Evolutionary conservation across 169 alveolate genomes (phyloP), one percentile per base, ranked within the genome.

Genomic region (Plasmodium reichenowi): DNA sequence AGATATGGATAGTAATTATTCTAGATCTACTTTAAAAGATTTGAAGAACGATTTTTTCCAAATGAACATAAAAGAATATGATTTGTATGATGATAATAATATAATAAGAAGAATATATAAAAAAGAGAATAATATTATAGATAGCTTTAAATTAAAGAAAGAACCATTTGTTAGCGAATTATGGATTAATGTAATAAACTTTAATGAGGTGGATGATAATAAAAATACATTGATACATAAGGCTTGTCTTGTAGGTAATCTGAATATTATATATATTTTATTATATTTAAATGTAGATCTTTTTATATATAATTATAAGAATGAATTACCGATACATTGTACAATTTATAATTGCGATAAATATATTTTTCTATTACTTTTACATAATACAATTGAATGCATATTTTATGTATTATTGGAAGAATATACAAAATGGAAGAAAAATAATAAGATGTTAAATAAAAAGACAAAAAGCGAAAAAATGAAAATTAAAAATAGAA

Each of bases 331-430:
- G 10, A 3, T 85, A 50, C 92, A 85, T 52, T 85, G 92, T 17
- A 85, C 92, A 2, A 2, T 85, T 6, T 85, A 85, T 38, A 72
- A 63, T 13, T 71, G 87, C 13, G 87, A 85, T 52, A 9, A 32
- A 17, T 85, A 85, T 52, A 71, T 85, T 45, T 85, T 85, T 58
- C 22, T 85, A 9, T 62, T 85, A 22, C 67, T 85, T 2, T 71
- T 85, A n/a, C 92, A 85, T 32, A 85, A 85, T 45, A 85, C 92
- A 9, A 54, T 85, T 3, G 92, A 85, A 38, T 85, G 62, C 72
- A 7, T 85, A 22, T 85, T 85, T 62, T 85, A 70, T 52, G 47
- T 26, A 9, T 17, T 24, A 13, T 24, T 71, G 10, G 32, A 71
- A 29, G 8, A 17, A 20, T 24, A 67, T 38, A 5, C 59, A 15